Conservation (phyloP, 495 filamentous ascomycete species). For the Talaromyces stipitatus region DNA sequence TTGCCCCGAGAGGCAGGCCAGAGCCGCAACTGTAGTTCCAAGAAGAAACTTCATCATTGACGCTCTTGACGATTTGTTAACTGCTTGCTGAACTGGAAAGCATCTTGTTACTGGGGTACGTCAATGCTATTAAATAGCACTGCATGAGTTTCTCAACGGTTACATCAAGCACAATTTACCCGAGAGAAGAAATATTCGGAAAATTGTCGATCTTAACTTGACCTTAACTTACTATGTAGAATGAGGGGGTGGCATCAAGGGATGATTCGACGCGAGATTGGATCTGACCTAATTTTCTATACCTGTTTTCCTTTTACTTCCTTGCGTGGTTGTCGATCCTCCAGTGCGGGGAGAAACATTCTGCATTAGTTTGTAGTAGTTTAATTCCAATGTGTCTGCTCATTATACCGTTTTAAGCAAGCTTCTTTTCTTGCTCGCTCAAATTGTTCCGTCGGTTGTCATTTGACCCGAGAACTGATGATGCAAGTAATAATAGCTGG, state of each 20-base stretch:
- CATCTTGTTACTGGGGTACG: background rate
- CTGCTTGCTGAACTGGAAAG: background rate
- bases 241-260: too few species aligned
- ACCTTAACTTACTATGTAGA: background rate
- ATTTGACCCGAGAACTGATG: background rate
- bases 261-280: background rate
- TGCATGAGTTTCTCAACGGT: background rate
- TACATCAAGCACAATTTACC: background rate
- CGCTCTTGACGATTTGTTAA: background rate
- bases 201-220: background rate
- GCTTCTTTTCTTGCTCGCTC: background rate
- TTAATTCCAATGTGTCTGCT: background rate
- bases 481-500: background rate
- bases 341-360: background rate
- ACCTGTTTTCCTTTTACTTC: too few species aligned
- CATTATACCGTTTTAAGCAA: background rate
- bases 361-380: background rate
- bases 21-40: slow-evolving; percentile 5
- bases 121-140: background rate
- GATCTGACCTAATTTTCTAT: too few species aligned
- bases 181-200: background rate
- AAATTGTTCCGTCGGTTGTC: background rate
- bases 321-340: background rate
- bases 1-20: slow-evolving; percentile 28
- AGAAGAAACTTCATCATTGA: slow-evolving; percentile 1